Conservation (phyloP, 768 basidiomycete species). For the Lactarius quietus region DNA sequence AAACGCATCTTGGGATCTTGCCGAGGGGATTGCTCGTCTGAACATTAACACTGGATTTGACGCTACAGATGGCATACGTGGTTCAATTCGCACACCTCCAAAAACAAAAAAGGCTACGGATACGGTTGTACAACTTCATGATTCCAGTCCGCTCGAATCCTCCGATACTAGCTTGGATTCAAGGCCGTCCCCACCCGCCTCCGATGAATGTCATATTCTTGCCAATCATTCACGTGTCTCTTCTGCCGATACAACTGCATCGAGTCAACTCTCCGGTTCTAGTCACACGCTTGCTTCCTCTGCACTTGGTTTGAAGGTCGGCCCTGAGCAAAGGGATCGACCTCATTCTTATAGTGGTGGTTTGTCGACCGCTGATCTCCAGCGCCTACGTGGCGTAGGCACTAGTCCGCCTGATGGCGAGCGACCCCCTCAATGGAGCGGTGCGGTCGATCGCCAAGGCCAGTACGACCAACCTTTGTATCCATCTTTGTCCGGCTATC, state of each 20-base stretch:
- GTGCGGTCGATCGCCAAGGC: conserved; percentile 31
- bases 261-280: conserved; percentile 51
- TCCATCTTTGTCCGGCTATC: conserved; percentile 63
- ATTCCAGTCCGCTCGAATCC: conserved; percentile 68
- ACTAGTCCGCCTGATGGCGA: conserved; percentile 32
- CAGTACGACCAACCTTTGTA: conserved; percentile 45
- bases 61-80: conserved; percentile 38
- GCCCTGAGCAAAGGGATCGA: conserved; percentile 64
- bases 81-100: conserved; percentile 61
- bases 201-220: conserved; percentile 61
- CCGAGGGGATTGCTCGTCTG: conserved; percentile 69
- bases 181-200: conserved; percentile 52
- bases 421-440: conserved; percentile 29
- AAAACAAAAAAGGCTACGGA: conserved; percentile 56
- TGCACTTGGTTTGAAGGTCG: conserved; percentile 50
- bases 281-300: conserved; percentile 57
- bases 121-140: conserved; percentile 53
- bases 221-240: conserved; percentile 75
- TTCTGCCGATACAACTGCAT: conserved; percentile 70
- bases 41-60: conserved; percentile 59
- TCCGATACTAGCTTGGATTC: conserved; percentile 71
- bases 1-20: conserved; percentile 53
- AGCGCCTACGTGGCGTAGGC: conserved; percentile 68
- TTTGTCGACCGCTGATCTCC: conserved; percentile 67
- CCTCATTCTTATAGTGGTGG: conserved; percentile 82